Percentiles rank a stretch among this genome's conserved stretches.
Conservation (phyloP, 2,329 filamentous ascomycete species). For the Hortaea werneckii region DNA sequence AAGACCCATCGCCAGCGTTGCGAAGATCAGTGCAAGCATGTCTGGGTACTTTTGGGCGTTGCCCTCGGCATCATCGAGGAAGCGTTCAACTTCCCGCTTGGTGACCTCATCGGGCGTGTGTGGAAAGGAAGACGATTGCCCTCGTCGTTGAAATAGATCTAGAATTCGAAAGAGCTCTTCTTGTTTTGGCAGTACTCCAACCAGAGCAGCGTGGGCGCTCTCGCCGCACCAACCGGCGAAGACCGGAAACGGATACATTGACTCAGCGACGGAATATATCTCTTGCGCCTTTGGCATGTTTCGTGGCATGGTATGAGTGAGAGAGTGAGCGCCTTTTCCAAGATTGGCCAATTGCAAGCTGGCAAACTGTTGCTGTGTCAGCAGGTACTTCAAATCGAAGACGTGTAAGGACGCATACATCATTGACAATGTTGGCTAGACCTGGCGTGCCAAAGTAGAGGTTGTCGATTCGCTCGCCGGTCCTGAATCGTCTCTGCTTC, state of each 20-base stretch:
- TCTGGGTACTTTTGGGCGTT: constrained; percentile 37
- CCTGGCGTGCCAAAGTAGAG: constrained; percentile 43
- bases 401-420: constrained; percentile 25
- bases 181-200: constrained; percentile 29
- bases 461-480: constrained; percentile 33
- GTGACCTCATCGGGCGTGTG: constrained; percentile 36
- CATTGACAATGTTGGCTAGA: constrained; percentile 36
- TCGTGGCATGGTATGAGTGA: constrained; percentile 35
- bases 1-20: constrained; percentile 36
- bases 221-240: constrained; percentile 24
- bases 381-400: not conserved
- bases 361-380: not conserved
- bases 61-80: constrained; percentile 30
- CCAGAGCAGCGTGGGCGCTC: constrained; percentile 12
- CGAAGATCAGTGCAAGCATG: constrained; percentile 40
- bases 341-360: constrained; percentile 31
- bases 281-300: constrained; percentile 24
- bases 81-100: constrained; percentile 34
- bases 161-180: constrained; percentile 32
- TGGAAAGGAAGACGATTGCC: constrained; percentile 36
- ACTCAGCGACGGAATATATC: constrained; percentile 29
- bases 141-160: constrained; percentile 33
- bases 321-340: constrained; percentile 30
- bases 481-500: constrained; percentile 27
- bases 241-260: constrained; percentile 36